Conservation (phyloP, 768 basidiomycete genomes). For the Tylopilus vinaceipallidus region DNA sequence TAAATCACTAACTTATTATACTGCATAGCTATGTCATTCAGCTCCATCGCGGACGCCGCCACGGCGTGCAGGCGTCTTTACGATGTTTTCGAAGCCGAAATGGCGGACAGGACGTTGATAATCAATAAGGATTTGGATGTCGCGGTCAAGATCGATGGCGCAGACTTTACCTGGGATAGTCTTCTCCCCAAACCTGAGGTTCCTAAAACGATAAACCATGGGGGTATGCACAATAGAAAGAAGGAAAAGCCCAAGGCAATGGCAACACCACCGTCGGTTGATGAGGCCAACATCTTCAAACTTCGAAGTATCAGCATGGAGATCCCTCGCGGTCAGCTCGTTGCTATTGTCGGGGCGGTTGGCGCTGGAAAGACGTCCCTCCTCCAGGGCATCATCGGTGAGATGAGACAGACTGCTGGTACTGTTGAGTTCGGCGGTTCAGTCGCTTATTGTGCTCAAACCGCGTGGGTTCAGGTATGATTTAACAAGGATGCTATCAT, state of each 20-base stretch:
- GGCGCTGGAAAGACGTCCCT: conserved; percentile 58
- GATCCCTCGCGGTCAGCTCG: conserved; percentile 74
- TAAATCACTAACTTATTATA: conserved; percentile 5
- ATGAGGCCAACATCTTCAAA: conserved; percentile 52
- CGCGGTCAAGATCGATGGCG: conserved; percentile 67
- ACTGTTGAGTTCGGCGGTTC: conserved; percentile 70
- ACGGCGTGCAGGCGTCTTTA: conserved; percentile 78
- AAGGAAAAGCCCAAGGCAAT: conserved; percentile 17
- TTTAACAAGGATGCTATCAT: background rate
- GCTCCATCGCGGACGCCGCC: conserved; percentile 78
- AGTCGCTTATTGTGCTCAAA: conserved; percentile 82
- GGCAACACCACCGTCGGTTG: conserved; percentile 33
- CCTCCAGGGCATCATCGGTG: conserved; percentile 73
- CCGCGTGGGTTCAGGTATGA: conserved; percentile 82
- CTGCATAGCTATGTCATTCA: conserved; percentile 60
- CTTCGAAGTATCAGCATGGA: conserved; percentile 60
- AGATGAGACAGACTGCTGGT: conserved; percentile 75
- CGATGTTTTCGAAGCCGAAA: conserved; percentile 83
- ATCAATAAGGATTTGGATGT: conserved; percentile 54
- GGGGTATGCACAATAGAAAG: conserved; percentile 4
- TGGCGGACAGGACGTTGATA: conserved; percentile 54
- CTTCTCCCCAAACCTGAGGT: conserved; percentile 52
- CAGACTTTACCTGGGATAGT: conserved; percentile 85
- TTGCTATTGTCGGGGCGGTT: conserved; percentile 81
- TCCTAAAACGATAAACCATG: conserved; percentile 12